A percentile compares a stretch with the other conserved stretches of the same genome.
Conservation (phyloP, 139 green algal species). For the Asterochloris erici region DNA sequence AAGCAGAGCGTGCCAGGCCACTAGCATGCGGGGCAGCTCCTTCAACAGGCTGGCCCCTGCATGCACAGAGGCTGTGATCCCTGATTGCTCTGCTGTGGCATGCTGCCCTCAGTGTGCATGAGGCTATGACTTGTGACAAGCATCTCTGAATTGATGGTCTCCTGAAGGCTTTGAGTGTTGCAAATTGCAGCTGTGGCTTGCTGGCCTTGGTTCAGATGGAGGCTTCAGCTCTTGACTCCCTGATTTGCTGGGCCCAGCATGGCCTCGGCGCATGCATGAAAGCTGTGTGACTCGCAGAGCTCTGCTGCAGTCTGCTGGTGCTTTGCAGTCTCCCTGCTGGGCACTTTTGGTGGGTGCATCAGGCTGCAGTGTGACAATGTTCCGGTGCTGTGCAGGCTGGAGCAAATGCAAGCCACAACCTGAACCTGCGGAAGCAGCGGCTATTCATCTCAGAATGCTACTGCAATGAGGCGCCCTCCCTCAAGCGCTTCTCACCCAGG, state of each 20-base stretch:
- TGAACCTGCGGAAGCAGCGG: constrained; percentile 80
- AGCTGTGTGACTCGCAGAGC: not conserved
- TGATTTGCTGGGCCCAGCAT: not conserved
- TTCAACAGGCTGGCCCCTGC: not conserved
- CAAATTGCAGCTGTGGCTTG: too few relatives aligned
- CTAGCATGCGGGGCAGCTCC: not conserved
- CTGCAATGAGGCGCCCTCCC: constrained; percentile 67
- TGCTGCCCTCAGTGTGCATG: not conserved
- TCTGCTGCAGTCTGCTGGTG: not conserved
- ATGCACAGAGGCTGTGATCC: not conserved
- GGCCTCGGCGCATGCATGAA: not conserved
- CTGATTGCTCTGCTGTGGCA: not conserved
- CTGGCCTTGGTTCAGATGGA: too few relatives aligned
- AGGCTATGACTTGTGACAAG: too few relatives aligned
- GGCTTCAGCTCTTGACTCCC: too few relatives aligned
- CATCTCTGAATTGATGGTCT: too few relatives aligned
- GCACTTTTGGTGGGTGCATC: not conserved
- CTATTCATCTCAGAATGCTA: constrained; percentile 81
- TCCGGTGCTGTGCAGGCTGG: constrained; percentile 50
- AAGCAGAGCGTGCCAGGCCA: not conserved
- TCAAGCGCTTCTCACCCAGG: constrained; percentile 80
- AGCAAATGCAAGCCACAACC: constrained; percentile 96
- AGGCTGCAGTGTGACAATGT: not conserved
- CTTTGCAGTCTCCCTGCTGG: not conserved
- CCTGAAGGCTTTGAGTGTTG: too few relatives aligned